Conservation (phyloP, 441 rosid species). For the Biscutella laevigata region DNA sequence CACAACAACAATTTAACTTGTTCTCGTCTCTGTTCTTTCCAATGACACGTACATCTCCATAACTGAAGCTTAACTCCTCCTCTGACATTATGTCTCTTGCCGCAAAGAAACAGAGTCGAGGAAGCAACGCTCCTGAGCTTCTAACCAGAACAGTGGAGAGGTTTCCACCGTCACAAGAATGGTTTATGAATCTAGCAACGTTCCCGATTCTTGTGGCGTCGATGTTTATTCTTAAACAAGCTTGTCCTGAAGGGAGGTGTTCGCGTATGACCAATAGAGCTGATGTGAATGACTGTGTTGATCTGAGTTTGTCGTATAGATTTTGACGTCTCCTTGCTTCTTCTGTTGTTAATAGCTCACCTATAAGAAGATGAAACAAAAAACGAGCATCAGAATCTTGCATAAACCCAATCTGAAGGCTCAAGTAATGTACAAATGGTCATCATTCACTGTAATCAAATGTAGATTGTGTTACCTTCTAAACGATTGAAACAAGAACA, state of each 20-base stretch:
- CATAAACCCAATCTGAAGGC: not conserved
- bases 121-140: conserved; percentile 51
- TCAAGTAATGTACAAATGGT: not conserved
- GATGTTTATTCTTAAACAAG: conserved; percentile 76
- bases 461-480: not conserved
- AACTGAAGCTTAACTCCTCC: conserved; percentile 73
- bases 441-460: no score
- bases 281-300: conserved; percentile 34
- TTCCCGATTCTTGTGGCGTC: conserved; percentile 80
- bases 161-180: conserved; percentile 87
- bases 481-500: not conserved
- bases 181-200: conserved; percentile 71
- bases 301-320: conserved; percentile 48
- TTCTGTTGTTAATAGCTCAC: conserved; percentile 62
- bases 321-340: conserved; percentile 65
- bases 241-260: conserved; percentile 79
- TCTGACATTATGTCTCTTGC: conserved; percentile 50
- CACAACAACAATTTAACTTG: conserved; percentile 63
- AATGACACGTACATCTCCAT: conserved; percentile 48
- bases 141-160: conserved; percentile 51
- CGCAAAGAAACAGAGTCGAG: conserved; percentile 80
- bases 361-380: conserved; percentile 27
- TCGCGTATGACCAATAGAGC: conserved; percentile 83
- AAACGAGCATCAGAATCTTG: not conserved
- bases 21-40: conserved; percentile 23